Percentiles rank a stretch among this genome's conserved stretches.
phyloP scores from a whole-genome alignment of 163 green algal species.

The Scenedesmus sp. region DNA sequence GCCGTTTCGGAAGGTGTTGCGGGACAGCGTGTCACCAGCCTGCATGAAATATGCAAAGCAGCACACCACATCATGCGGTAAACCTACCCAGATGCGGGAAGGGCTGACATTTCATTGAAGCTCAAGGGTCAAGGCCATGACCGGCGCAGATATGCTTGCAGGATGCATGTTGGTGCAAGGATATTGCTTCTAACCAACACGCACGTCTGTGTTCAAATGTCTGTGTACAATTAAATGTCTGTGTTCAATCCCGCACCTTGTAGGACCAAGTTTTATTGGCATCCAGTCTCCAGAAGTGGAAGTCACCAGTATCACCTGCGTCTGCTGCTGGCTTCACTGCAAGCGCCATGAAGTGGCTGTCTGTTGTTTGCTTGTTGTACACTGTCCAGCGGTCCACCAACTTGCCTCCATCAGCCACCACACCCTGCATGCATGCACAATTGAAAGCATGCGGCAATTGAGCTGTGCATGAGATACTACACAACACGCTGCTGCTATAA shows the following conservation, averaged over 20 bases:
- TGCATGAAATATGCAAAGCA: neutral
- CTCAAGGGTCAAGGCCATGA: too few species aligned
- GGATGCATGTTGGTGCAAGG: too few species aligned
- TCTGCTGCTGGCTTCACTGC: constrained; percentile 39
- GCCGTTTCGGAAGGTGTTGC: constrained; percentile 55
- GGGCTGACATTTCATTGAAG: too few species aligned
- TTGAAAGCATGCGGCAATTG: too few species aligned
- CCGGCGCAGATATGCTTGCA: too few species aligned
- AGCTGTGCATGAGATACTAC: neutral
- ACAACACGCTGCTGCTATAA: too few species aligned
- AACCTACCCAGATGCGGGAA: too few species aligned
- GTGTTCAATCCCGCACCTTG: constrained; percentile 26
- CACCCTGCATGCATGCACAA: neutral
- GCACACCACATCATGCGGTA: too few species aligned
- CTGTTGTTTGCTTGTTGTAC: neutral
- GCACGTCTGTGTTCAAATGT: too few species aligned
- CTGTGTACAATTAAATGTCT: too few species aligned
- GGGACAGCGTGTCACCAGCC: constrained; percentile 38
- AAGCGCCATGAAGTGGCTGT: constrained; percentile 52
- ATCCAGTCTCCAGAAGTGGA: constrained; percentile 54
- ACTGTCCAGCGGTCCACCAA: constrained; percentile 44
- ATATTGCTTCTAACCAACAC: too few species aligned
- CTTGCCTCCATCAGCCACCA: constrained; percentile 40
- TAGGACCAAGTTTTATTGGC: constrained; percentile 34
- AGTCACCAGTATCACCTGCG: constrained; percentile 33